Base-by-base conservation (phyloP, 768 basidiomycete genomes). In the Tricholomella constricta region DNA sequence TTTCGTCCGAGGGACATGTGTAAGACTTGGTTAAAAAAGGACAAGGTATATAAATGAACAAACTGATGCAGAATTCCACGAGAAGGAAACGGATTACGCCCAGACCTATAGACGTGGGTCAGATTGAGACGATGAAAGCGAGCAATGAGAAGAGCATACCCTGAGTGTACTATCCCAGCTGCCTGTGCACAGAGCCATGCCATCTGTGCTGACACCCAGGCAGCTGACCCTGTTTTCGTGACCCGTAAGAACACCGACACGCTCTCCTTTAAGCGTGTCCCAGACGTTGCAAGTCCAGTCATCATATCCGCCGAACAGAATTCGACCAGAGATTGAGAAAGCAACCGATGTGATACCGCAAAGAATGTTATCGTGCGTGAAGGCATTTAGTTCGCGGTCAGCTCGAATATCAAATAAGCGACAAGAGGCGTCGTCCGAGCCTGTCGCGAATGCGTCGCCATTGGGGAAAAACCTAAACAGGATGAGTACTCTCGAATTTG, bases 211-310 rank as follows among this genome's bases (percentile, higher is more conserved):
- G 59, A 98, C 97, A 49, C 96, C 96, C 61, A 99, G 73, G 77
- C 97, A 98, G 65, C 89, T 91, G 61, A 99, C 94, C 58, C 96
- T 79, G 78, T 99, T 99, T 79, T 99, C 96, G 65, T 99, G 96
- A 15, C 97, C 96, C 32, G 94, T 93, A 56, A 99, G 74, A 47
- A 99, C 97, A 52, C 96, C 96, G 35, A 99, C 94, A 51, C 96
- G 90, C 71, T 98, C 96, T 50, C 97, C 97, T 72, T 96, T 97
- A 65, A 99, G 79, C 25, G 95, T 98, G 69, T 99, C 96, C 96
- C 96, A 99, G 46, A 98, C 96, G 68, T 99, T 99, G 78, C 94
- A 95, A 61, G 97, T 98, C 91, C 97, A 98, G 68, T 99, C 96
- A 71, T 99, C 96, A 69, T 99, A 99, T 36, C 96, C 96, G 59